phyloP scores from a whole-genome alignment of 2,329 filamentous ascomycete genomes.

The Phaeoacremonium minimum region DNA sequence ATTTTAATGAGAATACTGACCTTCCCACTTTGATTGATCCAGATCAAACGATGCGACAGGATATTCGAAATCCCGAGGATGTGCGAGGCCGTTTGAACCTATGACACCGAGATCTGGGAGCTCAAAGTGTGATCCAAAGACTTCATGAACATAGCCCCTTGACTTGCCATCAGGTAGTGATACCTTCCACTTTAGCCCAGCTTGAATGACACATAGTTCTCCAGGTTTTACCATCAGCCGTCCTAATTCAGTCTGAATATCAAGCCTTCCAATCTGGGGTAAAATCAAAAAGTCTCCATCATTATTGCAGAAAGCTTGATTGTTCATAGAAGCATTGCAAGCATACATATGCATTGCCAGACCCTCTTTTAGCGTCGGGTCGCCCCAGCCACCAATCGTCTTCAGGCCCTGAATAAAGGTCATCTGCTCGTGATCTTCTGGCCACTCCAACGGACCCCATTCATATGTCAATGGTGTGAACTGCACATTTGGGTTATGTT shows the following conservation, averaged over 20 bases:
- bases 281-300: conserved; percentile 64
- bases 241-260: conserved; percentile 66
- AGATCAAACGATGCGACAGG: conserved; percentile 49
- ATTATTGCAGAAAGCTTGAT: conserved; percentile 42
- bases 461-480: conserved; percentile 15
- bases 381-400: conserved; percentile 43
- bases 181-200: conserved; percentile 59
- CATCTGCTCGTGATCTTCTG: neutral
- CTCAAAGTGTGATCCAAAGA: conserved; percentile 59
- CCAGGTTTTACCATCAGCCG: conserved; percentile 53
- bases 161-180: conserved; percentile 43
- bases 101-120: conserved; percentile 63
- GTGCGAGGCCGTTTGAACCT: conserved; percentile 60
- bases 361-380: conserved; percentile 44
- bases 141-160: conserved; percentile 50
- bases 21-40: conserved; percentile 9
- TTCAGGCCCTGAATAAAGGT: conserved; percentile 41
- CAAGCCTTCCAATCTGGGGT: conserved; percentile 56
- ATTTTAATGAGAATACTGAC: neutral
- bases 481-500: conserved; percentile 12
- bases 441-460: conserved; percentile 11
- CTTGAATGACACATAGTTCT: conserved; percentile 60
- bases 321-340: conserved; percentile 39
- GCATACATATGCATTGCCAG: conserved; percentile 44
- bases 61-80: conserved; percentile 59